These are phyloP conservation scores for Fusarium sacchari DNA, from an alignment of 2,329 filamentous ascomycete species.

Conservation along the genomic window DNA sequence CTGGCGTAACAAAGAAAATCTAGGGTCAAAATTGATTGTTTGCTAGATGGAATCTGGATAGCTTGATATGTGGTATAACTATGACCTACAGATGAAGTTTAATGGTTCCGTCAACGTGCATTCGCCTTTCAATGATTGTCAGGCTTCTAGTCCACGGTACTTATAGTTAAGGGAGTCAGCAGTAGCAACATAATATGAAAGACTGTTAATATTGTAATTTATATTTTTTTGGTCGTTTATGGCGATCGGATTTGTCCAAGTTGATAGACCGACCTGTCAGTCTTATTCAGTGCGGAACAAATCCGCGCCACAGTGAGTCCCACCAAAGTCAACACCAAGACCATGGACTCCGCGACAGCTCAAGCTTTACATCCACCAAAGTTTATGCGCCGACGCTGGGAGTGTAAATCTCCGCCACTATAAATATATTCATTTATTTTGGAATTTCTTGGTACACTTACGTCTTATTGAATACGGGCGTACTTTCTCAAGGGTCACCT, in stretches of 20 bases:
- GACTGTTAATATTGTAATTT: background rate
- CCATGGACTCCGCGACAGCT: constrained; percentile 22
- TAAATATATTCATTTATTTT: background rate
- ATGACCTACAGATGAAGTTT: background rate
- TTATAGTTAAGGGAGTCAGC: background rate
- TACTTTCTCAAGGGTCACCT: background rate
- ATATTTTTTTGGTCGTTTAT: background rate
- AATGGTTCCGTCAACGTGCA: background rate
- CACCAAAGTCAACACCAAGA: constrained; percentile 19
- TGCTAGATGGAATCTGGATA: background rate
- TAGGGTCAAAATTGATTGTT: constrained; percentile 12
- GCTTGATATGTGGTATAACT: background rate
- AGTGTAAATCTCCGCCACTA: background rate
- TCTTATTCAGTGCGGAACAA: constrained; percentile 13
- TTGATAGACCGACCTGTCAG: background rate
- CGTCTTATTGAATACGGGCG: background rate
- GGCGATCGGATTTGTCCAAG: background rate
- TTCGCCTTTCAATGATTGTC: background rate
- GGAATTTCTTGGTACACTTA: background rate
- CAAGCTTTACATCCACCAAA: constrained; percentile 15
- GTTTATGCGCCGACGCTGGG: constrained; percentile 17
- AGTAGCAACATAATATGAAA: background rate
- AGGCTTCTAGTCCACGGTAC: too few species aligned
- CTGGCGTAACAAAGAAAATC: constrained; percentile 50
- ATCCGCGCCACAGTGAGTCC: constrained; percentile 21